phyloP scores from a whole-genome alignment of 1,284 basidiomycete genomes.

The Phlebopus sp. region DNA sequence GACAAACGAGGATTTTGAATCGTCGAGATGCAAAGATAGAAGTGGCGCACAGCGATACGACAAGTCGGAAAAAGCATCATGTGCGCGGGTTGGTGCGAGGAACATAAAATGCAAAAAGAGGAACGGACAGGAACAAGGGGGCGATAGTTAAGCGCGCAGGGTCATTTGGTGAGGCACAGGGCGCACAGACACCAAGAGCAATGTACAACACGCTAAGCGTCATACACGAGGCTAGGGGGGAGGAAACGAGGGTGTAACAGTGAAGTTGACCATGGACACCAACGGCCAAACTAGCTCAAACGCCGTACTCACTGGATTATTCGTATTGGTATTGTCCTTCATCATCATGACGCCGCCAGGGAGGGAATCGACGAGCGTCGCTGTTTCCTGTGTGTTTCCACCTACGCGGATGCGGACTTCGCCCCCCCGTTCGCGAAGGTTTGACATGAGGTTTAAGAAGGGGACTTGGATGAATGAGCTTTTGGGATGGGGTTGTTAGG shows the following conservation, averaged over 20 bases:
- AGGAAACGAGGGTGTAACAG: background rate
- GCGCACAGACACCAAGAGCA: background rate
- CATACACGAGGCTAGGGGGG: too few relatives aligned
- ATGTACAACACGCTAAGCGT: background rate
- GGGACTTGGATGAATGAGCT: slow-evolving; percentile 40
- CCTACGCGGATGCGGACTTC: slow-evolving; percentile 50
- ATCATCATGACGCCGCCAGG: slow-evolving; percentile 35
- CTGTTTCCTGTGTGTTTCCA: slow-evolving; percentile 57
- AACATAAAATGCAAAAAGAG: background rate
- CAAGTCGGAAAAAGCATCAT: too few relatives aligned
- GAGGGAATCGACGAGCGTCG: slow-evolving; percentile 39
- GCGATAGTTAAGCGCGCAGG: too few relatives aligned
- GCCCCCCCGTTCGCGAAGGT: slow-evolving; percentile 46
- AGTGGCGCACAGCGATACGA: background rate
- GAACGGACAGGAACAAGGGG: background rate
- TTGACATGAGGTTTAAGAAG: slow-evolving; percentile 59
- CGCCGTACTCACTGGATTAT: slow-evolving; percentile 32
- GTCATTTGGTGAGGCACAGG: too few relatives aligned
- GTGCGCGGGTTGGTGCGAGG: too few relatives aligned
- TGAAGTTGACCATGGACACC: too few relatives aligned
- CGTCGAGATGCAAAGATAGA: background rate
- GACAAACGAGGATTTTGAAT: too few relatives aligned
- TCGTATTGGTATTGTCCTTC: slow-evolving; percentile 30
- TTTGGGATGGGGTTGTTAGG: too few relatives aligned
- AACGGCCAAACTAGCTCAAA: too few relatives aligned